Conservation (phyloP, 768 basidiomycete genomes). For the Sporobolomyces phaffii region DNA sequence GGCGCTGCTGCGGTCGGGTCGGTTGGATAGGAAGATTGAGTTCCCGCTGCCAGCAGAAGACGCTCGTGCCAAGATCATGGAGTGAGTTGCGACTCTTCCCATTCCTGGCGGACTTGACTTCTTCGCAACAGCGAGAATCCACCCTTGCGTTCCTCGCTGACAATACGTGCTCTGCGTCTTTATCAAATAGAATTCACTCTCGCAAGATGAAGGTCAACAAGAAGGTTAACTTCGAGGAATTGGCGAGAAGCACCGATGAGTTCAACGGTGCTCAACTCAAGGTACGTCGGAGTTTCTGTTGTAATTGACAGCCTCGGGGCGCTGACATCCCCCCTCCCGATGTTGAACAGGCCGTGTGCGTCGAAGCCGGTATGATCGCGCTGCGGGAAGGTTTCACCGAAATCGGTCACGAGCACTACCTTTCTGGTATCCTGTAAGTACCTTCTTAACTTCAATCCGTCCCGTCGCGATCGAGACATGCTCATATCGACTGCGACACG, state of each 20-base stretch:
- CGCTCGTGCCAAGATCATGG: slow-evolving; percentile 89
- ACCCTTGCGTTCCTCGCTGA: neutral
- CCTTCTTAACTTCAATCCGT: too few relatives aligned
- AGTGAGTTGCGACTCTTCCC: slow-evolving; percentile 47
- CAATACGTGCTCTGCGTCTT: neutral
- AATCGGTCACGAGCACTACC: slow-evolving; percentile 83
- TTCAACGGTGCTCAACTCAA: slow-evolving; percentile 82
- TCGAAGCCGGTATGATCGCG: slow-evolving; percentile 99
- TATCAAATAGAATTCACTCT: slow-evolving; percentile 62
- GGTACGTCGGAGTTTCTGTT: slow-evolving; percentile 22
- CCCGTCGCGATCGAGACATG: too few relatives aligned
- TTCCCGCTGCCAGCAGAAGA: slow-evolving; percentile 95
- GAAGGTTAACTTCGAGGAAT: slow-evolving; percentile 93
- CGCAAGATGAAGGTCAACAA: slow-evolving; percentile 83
- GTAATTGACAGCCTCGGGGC: too few relatives aligned
- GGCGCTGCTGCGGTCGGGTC: slow-evolving; percentile 93
- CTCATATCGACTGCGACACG: slow-evolving; percentile 33
- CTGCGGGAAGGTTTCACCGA: slow-evolving; percentile 83
- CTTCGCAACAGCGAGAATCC: neutral
- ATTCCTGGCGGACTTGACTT: too few relatives aligned
- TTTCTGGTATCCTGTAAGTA: slow-evolving; percentile 75
- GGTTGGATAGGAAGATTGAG: slow-evolving; percentile 96
- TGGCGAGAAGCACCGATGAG: slow-evolving; percentile 93
- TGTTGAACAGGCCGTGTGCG: slow-evolving; percentile 80
- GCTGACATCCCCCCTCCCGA: neutral